phyloP scores from a whole-genome alignment of 2,329 filamentous ascomycete species.

The Fusarium sp. region DNA sequence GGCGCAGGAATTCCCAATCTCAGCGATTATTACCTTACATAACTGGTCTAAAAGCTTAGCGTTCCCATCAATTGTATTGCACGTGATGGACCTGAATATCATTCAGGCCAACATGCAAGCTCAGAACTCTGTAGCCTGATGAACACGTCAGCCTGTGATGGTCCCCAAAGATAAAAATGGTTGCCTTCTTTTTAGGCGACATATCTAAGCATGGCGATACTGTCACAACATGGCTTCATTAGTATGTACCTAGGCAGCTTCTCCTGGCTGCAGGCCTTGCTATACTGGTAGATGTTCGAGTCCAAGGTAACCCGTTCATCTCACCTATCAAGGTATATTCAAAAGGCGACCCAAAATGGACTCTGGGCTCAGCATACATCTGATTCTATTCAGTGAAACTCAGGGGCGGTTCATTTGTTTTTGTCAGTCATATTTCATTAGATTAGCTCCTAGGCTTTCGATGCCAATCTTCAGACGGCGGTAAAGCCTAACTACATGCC shows the following conservation, averaged over 20 bases:
- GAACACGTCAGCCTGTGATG: slow-evolving; percentile 39
- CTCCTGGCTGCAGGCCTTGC: background rate
- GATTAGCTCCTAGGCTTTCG: too few species aligned
- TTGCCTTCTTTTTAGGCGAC: slow-evolving; percentile 19
- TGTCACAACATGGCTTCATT: background rate
- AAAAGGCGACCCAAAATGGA: background rate
- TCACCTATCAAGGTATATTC: background rate
- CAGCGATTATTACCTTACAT: slow-evolving; percentile 4
- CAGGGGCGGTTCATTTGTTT: background rate
- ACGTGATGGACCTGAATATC: slow-evolving; percentile 26
- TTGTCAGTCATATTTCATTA: background rate
- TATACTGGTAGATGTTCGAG: background rate
- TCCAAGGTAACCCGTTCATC: background rate
- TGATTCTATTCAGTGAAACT: background rate
- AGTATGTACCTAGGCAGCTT: background rate
- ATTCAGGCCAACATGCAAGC: slow-evolving; percentile 29
- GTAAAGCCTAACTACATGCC: background rate
- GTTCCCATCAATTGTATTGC: background rate
- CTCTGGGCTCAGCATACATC: too few species aligned
- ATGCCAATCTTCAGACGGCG: background rate
- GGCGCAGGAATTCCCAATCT: slow-evolving; percentile 22
- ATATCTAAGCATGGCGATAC: background rate
- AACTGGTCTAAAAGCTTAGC: background rate
- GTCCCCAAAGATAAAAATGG: slow-evolving; percentile 8
- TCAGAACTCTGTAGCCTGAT: slow-evolving; percentile 36